A percentile compares a stretch with the other conserved stretches of the same genome.
Conservation (phyloP, 768 basidiomycete genomes). For the Candolleomyces aberdarensis region DNA sequence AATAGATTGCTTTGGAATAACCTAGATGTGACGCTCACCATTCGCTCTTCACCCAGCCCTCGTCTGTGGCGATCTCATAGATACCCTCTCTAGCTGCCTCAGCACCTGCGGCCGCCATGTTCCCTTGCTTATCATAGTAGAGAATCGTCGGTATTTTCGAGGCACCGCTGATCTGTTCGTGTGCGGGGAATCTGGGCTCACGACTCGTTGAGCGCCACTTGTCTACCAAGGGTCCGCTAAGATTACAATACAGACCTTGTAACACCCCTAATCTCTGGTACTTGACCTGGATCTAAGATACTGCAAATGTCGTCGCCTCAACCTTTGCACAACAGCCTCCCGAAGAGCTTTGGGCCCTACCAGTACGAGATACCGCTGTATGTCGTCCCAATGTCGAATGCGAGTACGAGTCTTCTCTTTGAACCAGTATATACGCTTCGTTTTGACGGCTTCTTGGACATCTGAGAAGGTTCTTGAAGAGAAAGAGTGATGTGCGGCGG, state of each 20-base stretch:
- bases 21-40: conserved; percentile 32
- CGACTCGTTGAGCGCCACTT: not conserved
- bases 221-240: not conserved
- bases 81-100: conserved; percentile 37
- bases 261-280: conserved; percentile 18
- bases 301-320: conserved; percentile 10
- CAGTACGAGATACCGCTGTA: not conserved
- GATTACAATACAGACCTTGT: conserved; percentile 13
- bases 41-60: conserved; percentile 43
- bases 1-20: not conserved
- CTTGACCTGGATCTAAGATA: conserved; percentile 36
- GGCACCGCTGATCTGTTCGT: conserved; percentile 38
- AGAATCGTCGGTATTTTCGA: conserved; percentile 46
- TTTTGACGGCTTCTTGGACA: too few species aligned
- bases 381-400: not conserved
- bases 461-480: too few species aligned
- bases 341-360: not conserved
- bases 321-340: not conserved
- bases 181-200: conserved; percentile 37
- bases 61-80: conserved; percentile 35
- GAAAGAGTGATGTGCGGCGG: too few species aligned
- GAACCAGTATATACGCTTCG: not conserved
- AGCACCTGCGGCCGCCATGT: conserved; percentile 37
- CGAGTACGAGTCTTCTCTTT: not conserved
- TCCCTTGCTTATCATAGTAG: conserved; percentile 39